phyloP scores from a whole-genome alignment of 495 filamentous ascomycete genomes.

The Cercophora sp. region DNA sequence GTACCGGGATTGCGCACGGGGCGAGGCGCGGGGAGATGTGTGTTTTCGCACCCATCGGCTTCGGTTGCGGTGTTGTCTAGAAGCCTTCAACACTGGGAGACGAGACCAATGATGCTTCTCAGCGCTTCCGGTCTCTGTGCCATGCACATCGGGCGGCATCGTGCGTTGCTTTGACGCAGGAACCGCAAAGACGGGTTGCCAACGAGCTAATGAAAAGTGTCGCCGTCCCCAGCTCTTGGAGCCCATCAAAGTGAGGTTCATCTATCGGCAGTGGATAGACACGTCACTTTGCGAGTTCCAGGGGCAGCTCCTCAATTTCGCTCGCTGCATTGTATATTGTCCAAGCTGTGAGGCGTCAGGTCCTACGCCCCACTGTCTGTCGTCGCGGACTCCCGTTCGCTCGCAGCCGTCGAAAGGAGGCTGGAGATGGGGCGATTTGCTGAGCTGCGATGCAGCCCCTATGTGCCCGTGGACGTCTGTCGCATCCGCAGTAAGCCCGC shows the following conservation, averaged over 20 bases:
- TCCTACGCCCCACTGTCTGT: not conserved
- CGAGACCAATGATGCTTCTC: not conserved
- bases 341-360: slow-evolving; percentile 11
- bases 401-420: not conserved
- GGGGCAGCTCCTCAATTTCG: not conserved
- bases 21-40: no score
- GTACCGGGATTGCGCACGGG: no score
- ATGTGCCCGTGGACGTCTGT: no score
- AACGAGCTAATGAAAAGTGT: no score
- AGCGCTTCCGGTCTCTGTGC: no score
- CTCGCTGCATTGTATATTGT: not conserved
- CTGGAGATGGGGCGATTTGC: slow-evolving; percentile 2
- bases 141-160: slow-evolving; percentile 12
- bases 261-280: not conserved
- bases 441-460: slow-evolving; percentile 9
- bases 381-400: not conserved
- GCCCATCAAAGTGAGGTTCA: no score
- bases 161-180: slow-evolving; percentile 26
- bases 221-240: no score
- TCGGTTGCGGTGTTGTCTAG: no score
- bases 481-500: no score
- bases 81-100: no score
- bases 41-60: no score
- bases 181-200: no score
- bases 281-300: slow-evolving; percentile 2